These are phyloP conservation scores for Phaeosphaeriaceae sp. DNA, from an alignment of 2,329 filamentous ascomycete genomes.

Conservation along the genomic window DNA sequence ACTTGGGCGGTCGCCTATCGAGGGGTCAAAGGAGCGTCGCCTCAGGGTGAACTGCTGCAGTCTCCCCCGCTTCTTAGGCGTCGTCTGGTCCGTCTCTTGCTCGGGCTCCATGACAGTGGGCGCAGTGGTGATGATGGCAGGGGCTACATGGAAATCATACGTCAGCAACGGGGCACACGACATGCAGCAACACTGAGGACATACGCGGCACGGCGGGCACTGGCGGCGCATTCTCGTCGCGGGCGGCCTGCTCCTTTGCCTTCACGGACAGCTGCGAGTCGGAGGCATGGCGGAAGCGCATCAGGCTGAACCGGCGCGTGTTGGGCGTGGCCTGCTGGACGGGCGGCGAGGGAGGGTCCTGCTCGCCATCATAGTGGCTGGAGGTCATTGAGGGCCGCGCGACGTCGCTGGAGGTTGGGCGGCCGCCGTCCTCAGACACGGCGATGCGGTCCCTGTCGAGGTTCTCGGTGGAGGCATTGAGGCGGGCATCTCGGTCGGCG, in stretches of 20 bases:
- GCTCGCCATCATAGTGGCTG: conserved; percentile 14
- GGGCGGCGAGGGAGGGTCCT: conserved; percentile 39
- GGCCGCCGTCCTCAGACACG: conserved; percentile 44
- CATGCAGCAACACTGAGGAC: conserved; percentile 7
- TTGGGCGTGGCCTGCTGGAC: conserved; percentile 46
- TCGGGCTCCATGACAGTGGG: conserved; percentile 66
- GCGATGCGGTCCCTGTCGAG: conserved; percentile 34
- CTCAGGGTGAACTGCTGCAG: conserved; percentile 46
- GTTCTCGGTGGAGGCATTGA: conserved; percentile 33
- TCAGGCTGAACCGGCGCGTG: conserved; percentile 67
- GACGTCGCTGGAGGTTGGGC: conserved; percentile 35
- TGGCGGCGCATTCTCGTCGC: conserved; percentile 54
- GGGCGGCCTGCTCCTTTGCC: conserved; percentile 71
- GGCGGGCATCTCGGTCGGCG: conserved; percentile 34
- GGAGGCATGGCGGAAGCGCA: conserved; percentile 90
- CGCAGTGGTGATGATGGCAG: conserved; percentile 87
- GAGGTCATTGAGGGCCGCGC: conserved; percentile 23
- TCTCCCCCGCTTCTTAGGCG: conserved; percentile 38
- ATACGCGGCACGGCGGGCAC: conserved; percentile 49
- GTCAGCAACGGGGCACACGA: conserved; percentile 27
- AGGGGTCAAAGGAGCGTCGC: conserved; percentile 47
- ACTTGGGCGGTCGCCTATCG: conserved; percentile 33
- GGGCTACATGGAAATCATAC: conserved; percentile 47
- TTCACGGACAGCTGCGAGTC: conserved; percentile 84
- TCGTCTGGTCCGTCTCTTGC: conserved; percentile 13